These are phyloP conservation scores for Pascua sp. DNA, from an alignment of 1,284 basidiomycete genomes.

Conservation along the genomic window DNA sequence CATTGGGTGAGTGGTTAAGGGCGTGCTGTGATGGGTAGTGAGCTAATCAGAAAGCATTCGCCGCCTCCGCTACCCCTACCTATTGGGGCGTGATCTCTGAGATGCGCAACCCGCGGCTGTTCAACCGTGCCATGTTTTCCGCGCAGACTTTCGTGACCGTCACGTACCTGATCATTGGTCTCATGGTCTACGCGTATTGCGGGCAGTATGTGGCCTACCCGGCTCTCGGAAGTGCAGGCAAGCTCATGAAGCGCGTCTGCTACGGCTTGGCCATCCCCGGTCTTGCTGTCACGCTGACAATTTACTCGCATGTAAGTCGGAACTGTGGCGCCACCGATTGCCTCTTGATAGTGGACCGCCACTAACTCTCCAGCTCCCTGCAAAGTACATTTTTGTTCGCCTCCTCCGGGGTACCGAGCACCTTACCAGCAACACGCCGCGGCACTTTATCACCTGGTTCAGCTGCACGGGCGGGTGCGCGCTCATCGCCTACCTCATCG, in stretches of 20 bases:
- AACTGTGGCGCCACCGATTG: background rate
- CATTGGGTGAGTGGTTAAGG: too few relatives aligned
- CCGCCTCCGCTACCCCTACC: constrained; percentile 25
- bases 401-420: constrained; percentile 27
- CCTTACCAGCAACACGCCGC: constrained; percentile 22
- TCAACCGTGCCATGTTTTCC: constrained; percentile 26
- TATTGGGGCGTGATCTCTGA: constrained; percentile 39
- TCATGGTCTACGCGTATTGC: constrained; percentile 17
- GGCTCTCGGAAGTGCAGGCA: constrained; percentile 46
- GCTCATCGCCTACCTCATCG: constrained; percentile 31
- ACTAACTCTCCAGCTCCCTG: constrained; percentile 23
- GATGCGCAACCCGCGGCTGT: constrained; percentile 36
- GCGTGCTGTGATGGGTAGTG: too few relatives aligned
- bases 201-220: constrained; percentile 26
- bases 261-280: constrained; percentile 46
- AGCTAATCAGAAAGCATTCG: too few relatives aligned
- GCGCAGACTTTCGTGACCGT: constrained; percentile 13
- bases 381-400: constrained; percentile 35
- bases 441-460: constrained; percentile 34
- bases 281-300: constrained; percentile 16
- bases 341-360: constrained; percentile 6
- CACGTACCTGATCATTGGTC: constrained; percentile 10
- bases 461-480: constrained; percentile 17
- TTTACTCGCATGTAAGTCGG: constrained; percentile 11
- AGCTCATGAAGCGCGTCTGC: constrained; percentile 33